Base-by-base conservation (phyloP, 2,329 filamentous ascomycete genomes). In the Macrophomina tecta region DNA sequence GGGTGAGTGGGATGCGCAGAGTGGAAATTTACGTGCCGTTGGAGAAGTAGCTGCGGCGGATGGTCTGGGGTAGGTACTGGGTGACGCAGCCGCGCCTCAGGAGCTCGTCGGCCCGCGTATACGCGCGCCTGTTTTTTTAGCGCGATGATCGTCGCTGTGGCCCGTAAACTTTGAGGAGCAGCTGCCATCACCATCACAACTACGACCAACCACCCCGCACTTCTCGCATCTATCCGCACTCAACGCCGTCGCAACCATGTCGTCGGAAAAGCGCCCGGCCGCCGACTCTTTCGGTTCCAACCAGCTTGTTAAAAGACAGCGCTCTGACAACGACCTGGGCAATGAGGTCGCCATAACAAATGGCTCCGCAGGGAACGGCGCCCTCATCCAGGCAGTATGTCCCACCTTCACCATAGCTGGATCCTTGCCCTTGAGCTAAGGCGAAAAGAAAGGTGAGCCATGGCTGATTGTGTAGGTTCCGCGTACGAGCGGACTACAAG, bases 251-350 rank as follows among this genome's bases (percentile, higher is more conserved):
- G 14, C 66, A 69, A 81, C 70, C 68, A 97, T 97, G 94, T 93
- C 93, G 40, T 87, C 91, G 69, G 94, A 97, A 81, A 98, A 99
- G 82, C 89, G 95, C 76, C 91, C 93, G 68, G 93, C 94, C n/a
- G 89, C 91, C 69, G 90, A 91, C 72, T 91, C 92, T 68, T 94
- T 94, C 72, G 88, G 90, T 73, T 88, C 89, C 30, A 89, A 89
- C 58, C 92, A 97, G 79, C 86, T 94, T 72, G 88, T 98, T 69
- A 99, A 98, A 84, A 87, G 94, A 77, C 93, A 94, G 78, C 97
- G 95, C 78, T 87, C 88, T 67, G 86, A 88, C 71, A 82, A 81
- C 69, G 83, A 86, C 69, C 77, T 87, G 68, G 80, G 79, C 65
- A 80, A 80, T 75, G 80, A 79, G 73, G 82, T 89, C 64, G 83